These are phyloP conservation scores for Tephrocybe sp. DNA, from an alignment of 768 basidiomycete species.

Conservation along the genomic window DNA sequence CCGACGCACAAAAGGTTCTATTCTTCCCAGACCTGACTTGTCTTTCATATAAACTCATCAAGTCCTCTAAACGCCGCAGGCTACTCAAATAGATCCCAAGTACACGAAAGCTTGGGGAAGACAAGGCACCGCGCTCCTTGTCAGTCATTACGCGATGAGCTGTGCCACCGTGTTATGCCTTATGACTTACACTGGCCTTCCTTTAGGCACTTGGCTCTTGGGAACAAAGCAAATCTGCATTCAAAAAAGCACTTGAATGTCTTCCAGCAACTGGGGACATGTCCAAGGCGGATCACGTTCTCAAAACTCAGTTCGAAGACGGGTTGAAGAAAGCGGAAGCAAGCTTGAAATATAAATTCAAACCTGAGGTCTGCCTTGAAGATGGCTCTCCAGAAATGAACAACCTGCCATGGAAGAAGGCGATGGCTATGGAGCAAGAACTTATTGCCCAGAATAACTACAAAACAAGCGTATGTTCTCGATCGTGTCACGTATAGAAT, in stretches of 20 bases:
- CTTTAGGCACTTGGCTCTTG: constrained; percentile 23
- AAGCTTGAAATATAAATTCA: background rate
- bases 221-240: constrained; percentile 21
- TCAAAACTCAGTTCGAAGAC: constrained; percentile 33
- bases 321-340: constrained; percentile 25
- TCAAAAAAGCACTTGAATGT: constrained; percentile 30
- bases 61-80: too few relatives aligned
- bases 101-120: constrained; percentile 44
- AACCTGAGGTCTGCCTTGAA: constrained; percentile 1
- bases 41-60: too few relatives aligned
- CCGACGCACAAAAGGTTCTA: constrained; percentile 29
- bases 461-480: constrained; percentile 19
- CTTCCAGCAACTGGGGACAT: constrained; percentile 28
- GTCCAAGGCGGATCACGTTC: constrained; percentile 27
- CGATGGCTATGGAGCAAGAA: constrained; percentile 19
- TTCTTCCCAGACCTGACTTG: too few relatives aligned
- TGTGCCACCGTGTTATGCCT: too few relatives aligned
- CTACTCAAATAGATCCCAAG: constrained; percentile 35
- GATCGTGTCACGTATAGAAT: background rate
- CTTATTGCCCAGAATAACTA: constrained; percentile 15
- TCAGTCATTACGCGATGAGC: constrained; percentile 11
- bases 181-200: too few relatives aligned
- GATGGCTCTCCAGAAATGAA: too few relatives aligned
- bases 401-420: constrained; percentile 26
- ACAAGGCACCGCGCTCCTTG: constrained; percentile 31